Base-by-base conservation (phyloP, 2,329 filamentous ascomycete genomes). In the Penicillium sp. region DNA sequence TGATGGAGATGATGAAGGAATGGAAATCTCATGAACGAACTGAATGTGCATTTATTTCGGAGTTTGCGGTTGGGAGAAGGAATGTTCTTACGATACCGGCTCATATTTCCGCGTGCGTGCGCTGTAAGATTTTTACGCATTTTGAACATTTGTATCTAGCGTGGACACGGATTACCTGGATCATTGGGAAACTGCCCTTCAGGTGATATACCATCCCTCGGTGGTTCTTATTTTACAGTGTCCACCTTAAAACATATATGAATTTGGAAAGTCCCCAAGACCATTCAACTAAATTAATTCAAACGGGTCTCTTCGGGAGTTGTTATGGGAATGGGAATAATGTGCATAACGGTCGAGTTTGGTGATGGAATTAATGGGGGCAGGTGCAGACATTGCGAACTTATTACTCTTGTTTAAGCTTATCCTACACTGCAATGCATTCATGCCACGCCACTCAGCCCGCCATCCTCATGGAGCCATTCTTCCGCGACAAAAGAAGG, bases 1-100 rank as follows among this genome's bases (percentile, higher is more conserved):
- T 27, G 77, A 79, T n/a, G 72, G 60, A 2, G 77, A 79, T 46
- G 77, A 79, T 27, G 77, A 80, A 53, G 76, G 74, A 15, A 79
- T 80, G 75, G 78, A 80, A 57, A 66, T 75, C 20, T 71, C 70
- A 56, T 73, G 61, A 71, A 59, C 55, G 56, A 59, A 63, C 59
- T 51, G 51, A 54, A 57, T 53, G 55, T 58, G 58, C 55, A 60
- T 44, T 29, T 56, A 49, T 51, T 57, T 51, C 42, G 60, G 57
- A 55, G 55, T 65, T 57, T 48, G 22, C 33, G 51, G n/a, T 51
- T 62, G 56, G 58, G 60, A 53, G 40, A 43, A 40, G 37, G 26
- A 27, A 33, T 27, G 25, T 20, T 8, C 12, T 49, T 33, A 44
- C n/a, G 26, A 31, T 6, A 4, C 5, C 14, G 29, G 11, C 12